phyloP scores from a whole-genome alignment of 192 early-diverging fungal species.

The Entophlyctis helioformis region DNA sequence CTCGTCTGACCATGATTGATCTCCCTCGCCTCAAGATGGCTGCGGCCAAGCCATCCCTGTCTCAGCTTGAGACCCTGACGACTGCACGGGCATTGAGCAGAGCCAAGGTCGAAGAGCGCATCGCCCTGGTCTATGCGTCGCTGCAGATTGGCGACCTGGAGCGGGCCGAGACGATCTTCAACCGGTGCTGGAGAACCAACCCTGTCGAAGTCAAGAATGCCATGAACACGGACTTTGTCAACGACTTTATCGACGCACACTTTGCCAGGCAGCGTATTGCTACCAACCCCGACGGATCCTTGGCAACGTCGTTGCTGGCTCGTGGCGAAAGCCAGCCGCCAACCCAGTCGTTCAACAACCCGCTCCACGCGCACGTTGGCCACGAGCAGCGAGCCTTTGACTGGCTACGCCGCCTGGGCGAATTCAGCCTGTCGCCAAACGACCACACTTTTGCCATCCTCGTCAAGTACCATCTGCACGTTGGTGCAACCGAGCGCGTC shows the following conservation, averaged over 20 bases:
- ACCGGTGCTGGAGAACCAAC: slow-evolving; percentile 48
- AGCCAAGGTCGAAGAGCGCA: no score
- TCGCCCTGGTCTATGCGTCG: slow-evolving; percentile 40
- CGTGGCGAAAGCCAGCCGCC: no score
- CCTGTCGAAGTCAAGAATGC: slow-evolving; percentile 57
- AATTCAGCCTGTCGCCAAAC: slow-evolving; percentile 46
- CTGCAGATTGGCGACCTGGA: slow-evolving; percentile 59
- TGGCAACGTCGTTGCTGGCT: no score
- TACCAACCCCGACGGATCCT: slow-evolving; percentile 10
- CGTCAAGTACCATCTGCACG: slow-evolving; percentile 56
- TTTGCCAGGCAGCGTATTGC: background rate
- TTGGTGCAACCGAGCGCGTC: slow-evolving; percentile 4
- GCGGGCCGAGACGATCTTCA: slow-evolving; percentile 62
- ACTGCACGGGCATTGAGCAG: no score
- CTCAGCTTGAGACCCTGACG: no score
- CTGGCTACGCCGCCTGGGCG: slow-evolving; percentile 61
- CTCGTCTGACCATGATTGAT: no score
- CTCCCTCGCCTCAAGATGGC: no score
- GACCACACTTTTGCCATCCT: slow-evolving; percentile 65
- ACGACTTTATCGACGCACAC: slow-evolving; percentile 65
- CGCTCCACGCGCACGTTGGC: slow-evolving; percentile 25
- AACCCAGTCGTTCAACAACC: no score
- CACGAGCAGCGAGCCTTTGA: slow-evolving; percentile 33
- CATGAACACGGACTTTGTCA: slow-evolving; percentile 61
- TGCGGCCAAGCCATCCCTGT: no score